These are phyloP conservation scores for Ascodesmis nigricans DNA, from an alignment of 495 filamentous ascomycete species.

Conservation along the genomic window DNA sequence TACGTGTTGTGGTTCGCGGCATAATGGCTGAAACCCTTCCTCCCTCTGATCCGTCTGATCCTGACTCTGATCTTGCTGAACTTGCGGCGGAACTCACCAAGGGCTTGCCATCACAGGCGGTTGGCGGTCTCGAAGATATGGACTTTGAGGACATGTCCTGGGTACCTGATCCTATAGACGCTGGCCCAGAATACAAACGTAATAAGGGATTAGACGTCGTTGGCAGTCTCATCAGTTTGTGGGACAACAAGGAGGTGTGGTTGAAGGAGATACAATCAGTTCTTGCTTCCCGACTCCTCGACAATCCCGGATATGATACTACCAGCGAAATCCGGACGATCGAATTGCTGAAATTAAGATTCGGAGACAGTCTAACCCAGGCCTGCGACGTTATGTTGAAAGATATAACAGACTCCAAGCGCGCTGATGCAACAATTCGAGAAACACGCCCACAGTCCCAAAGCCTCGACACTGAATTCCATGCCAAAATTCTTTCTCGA, in stretches of 20 bases:
- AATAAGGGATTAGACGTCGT: conserved; percentile 84
- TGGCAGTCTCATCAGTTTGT: conserved; percentile 64
- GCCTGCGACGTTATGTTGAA: conserved; percentile 91
- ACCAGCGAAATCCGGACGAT: conserved; percentile 39
- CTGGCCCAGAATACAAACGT: conserved; percentile 71
- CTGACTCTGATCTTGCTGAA: conserved; percentile 45
- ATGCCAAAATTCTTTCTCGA: conserved; percentile 71
- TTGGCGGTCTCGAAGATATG: conserved; percentile 33
- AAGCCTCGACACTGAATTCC: conserved; percentile 24
- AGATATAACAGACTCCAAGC: conserved; percentile 70
- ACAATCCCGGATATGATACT: conserved; percentile 30
- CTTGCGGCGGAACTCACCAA: conserved; percentile 53
- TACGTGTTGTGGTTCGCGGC: conserved; percentile 66
- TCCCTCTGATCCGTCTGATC: conserved; percentile 7
- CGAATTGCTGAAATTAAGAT: conserved; percentile 67
- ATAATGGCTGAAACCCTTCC: conserved; percentile 44
- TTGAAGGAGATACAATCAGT: conserved; percentile 81
- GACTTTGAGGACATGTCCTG: conserved; percentile 83
- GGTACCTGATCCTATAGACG: conserved; percentile 81
- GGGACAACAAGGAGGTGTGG: conserved; percentile 70
- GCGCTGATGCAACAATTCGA: conserved; percentile 42
- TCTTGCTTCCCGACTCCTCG: conserved; percentile 59
- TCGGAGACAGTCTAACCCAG: conserved; percentile 67
- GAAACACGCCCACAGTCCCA: conserved; percentile 25
- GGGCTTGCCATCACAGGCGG: conserved; percentile 21